Percentiles rank a stretch among this genome's conserved stretches.
phyloP scores from a whole-genome alignment of 768 basidiomycete species.

The Baorangia bicolor region DNA sequence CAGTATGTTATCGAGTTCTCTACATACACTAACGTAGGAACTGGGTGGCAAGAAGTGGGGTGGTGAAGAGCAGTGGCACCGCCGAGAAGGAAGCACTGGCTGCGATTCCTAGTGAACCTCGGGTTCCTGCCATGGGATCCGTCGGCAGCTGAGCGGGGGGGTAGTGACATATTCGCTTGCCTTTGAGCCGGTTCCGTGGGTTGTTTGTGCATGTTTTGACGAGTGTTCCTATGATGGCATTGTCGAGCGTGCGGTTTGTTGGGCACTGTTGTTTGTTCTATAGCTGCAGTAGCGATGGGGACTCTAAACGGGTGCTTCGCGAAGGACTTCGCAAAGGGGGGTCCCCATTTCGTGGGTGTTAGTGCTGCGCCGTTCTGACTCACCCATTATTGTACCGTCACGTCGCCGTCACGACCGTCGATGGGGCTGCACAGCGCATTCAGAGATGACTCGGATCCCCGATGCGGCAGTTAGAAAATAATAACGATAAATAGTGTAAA shows the following conservation, averaged over 20 bases:
- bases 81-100: conserved; percentile 1
- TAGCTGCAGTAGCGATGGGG: conserved; percentile 12
- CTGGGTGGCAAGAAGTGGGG: not conserved
- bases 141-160: conserved; percentile 11
- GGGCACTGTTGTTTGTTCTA: conserved; percentile 10
- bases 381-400: conserved; percentile 6
- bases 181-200: conserved; percentile 29
- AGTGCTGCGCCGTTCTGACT: conserved; percentile 26
- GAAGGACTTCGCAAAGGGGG: conserved; percentile 11
- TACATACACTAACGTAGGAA: no score
- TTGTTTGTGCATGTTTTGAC: conserved; percentile 12
- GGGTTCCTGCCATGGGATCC: conserved; percentile 10
- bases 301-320: conserved; percentile 8
- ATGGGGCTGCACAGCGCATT: not conserved
- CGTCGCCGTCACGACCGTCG: conserved; percentile 11
- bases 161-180: conserved; percentile 15
- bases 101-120: conserved; percentile 10
- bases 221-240: conserved; percentile 29
- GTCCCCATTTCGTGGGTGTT: conserved; percentile 8
- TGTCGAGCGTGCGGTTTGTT: not conserved
- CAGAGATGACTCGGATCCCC: conserved; percentile 5
- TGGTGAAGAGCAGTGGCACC: not conserved
- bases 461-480: conserved; percentile 4
- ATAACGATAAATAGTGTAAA: conserved; percentile 3
- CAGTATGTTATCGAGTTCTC: no score